A percentile compares a stretch with the other conserved stretches of the same genome.
phyloP scores from a whole-genome alignment of 169 alveolate genomes.

The Perkinsus marinus region DNA sequence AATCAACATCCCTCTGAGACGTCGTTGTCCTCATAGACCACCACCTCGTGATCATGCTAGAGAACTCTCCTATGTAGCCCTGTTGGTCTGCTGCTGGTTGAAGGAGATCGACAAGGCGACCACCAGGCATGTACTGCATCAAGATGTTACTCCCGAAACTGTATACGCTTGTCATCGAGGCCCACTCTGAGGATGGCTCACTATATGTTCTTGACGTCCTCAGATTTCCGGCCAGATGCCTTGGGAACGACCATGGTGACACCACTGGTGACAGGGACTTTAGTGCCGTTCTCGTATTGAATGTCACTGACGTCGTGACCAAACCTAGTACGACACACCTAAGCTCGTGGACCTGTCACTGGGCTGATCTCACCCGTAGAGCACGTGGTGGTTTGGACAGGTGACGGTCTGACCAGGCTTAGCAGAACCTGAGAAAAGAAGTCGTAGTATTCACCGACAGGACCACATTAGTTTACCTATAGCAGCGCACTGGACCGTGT shows the following conservation, averaged over 20 bases:
- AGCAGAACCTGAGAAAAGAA: neutral
- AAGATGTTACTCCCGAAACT: neutral
- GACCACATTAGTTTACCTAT: no score
- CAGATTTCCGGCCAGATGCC: neutral
- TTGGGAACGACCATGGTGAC: neutral
- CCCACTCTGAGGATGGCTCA: no score
- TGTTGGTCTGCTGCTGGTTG: neutral
- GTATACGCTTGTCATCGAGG: no score
- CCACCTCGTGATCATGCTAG: neutral
- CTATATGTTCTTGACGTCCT: neutral
- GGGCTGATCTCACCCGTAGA: neutral
- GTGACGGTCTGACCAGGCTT: neutral
- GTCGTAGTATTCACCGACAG: no score
- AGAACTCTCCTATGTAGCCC: neutral
- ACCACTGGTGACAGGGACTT: neutral
- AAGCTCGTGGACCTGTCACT: no score
- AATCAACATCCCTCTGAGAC: neutral
- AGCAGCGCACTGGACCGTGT: neutral
- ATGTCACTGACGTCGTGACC: neutral
- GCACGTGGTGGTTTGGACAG: neutral
- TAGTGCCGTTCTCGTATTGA: neutral
- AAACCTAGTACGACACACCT: neutral
- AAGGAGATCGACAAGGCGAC: neutral
- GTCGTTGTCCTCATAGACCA: neutral
- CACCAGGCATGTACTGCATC: neutral